Evolutionary conservation across 176 grass and related monocot genomes (phyloP), one percentile per base, ranked within the genome.

Genomic region (Aegilops bicornis): DNA sequence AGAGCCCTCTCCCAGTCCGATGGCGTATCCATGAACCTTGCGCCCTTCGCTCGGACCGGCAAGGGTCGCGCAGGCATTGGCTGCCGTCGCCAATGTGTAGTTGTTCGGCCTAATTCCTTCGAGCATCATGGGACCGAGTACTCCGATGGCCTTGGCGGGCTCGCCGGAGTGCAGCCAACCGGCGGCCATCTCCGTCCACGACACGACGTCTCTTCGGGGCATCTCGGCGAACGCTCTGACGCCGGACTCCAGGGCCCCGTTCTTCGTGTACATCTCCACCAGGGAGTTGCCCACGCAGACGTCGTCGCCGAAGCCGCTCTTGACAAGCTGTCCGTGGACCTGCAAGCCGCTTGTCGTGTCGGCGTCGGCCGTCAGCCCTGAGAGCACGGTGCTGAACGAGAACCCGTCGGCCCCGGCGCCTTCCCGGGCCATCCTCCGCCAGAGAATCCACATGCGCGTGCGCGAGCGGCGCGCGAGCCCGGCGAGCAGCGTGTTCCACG

Each of bases 211-310:
- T 84, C 74, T 86, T 10, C 15, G 3, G 0, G 24, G 64, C 78
- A 95, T 91, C 83, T 90, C 86, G 0, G n/a, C 2, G 71, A 95
- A 95, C 0, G 88, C 88, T 85, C 63, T 91, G 32, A 24, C 37
- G 32, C 90, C 68, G 0, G 73, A 61, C 35, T 30, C 83, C 31
- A 89, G 85, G 15, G 60, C 71, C 24, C 45, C 65, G 86, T 69
- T 91, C 88, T 91, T 92, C 69, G 69, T 82, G 74, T 95, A 95
- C 93, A 91, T 95, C n/a, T 95, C 90, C 24, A 92, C 23, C 83
- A 92, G 31, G 6, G 90, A 92, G 63, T 95, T 92, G 12, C 86
- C 77, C 27, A 89, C 93, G 6, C 79, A 91, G 5, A 89, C 84
- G 22, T 95, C 90, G 0, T 59, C 76, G 1, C 84, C 60, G 4